Conservation (phyloP, 1,284 basidiomycete genomes). For the Malassezia furfur region DNA sequence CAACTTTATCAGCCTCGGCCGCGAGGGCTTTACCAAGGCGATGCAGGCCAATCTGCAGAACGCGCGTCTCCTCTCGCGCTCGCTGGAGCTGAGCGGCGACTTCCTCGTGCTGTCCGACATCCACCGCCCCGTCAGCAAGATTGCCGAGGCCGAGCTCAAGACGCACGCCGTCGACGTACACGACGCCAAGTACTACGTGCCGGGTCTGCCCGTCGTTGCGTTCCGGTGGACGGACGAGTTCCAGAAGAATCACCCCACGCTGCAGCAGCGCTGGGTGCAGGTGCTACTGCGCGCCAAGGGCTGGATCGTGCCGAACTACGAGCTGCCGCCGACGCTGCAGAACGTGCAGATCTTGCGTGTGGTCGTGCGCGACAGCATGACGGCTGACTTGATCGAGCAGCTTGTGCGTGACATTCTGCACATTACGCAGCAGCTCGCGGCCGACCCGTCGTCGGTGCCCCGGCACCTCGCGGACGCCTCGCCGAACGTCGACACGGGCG, state of each 20-base stretch:
- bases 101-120: slow-evolving; percentile 56
- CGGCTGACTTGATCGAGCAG: slow-evolving; percentile 40
- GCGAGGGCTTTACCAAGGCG: slow-evolving; percentile 51
- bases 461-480: slow-evolving; percentile 18
- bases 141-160: slow-evolving; percentile 50
- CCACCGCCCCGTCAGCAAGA: slow-evolving; percentile 43
- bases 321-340: slow-evolving; percentile 30
- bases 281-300: slow-evolving; percentile 64
- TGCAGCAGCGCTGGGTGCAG: slow-evolving; percentile 79
- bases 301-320: slow-evolving; percentile 55
- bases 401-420: slow-evolving; percentile 41
- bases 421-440: slow-evolving; percentile 33
- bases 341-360: slow-evolving; percentile 41
- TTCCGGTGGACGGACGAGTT: slow-evolving; percentile 70
- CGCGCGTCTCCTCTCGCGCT: slow-evolving; percentile 66
- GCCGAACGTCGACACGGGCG: neutral
- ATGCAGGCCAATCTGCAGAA: slow-evolving; percentile 67
- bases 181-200: slow-evolving; percentile 56
- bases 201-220: slow-evolving; percentile 78
- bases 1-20: slow-evolving; percentile 53
- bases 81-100: slow-evolving; percentile 69
- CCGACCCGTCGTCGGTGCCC: slow-evolving; percentile 17
- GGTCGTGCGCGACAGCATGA: slow-evolving; percentile 39
- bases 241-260: slow-evolving; percentile 27
- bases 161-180: slow-evolving; percentile 32